Evolutionary conservation across 208 protist genomes (phyloP).

Genomic region (Herpetomonas samuelpessoai): DNA sequence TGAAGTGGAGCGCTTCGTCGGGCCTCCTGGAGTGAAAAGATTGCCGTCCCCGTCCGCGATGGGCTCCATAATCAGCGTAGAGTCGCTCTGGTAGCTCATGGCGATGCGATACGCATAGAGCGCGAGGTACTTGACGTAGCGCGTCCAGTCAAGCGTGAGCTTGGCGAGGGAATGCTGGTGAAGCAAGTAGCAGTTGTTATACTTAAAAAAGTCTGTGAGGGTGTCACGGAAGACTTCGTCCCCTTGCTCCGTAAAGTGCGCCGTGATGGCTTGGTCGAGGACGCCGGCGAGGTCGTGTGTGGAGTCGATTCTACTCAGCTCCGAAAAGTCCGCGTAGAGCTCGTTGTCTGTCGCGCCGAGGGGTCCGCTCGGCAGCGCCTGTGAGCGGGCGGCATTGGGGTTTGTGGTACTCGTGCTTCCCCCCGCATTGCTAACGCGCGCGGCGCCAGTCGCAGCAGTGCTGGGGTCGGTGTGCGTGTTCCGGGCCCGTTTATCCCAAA

Average conservation of each 20-base stretch:
- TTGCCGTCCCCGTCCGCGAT: slow-evolving; percentile 44
- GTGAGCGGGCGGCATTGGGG: too few relatives aligned
- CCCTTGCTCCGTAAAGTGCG: slow-evolving; percentile 72
- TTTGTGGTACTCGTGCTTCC: too few relatives aligned
- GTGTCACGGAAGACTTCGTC: slow-evolving; percentile 29
- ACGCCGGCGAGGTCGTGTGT: slow-evolving; percentile 55
- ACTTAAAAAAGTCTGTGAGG: slow-evolving; percentile 48
- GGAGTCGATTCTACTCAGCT: slow-evolving; percentile 49
- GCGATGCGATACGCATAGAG: slow-evolving; percentile 64
- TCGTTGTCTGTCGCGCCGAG: too few relatives aligned
- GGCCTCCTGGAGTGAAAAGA: slow-evolving; percentile 20
- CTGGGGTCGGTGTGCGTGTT: too few relatives aligned
- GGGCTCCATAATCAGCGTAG: slow-evolving; percentile 33
- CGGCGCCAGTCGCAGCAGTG: too few relatives aligned
- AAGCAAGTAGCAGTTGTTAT: slow-evolving; percentile 43
- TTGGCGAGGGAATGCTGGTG: slow-evolving; percentile 29
- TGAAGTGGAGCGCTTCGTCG: slow-evolving; percentile 27
- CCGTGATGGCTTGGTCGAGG: slow-evolving; percentile 75
- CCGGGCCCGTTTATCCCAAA: slow-evolving; percentile 56
- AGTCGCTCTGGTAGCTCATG: slow-evolving; percentile 22
- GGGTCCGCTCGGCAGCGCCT: too few relatives aligned
- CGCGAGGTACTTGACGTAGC: slow-evolving; percentile 84
- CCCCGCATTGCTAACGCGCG: too few relatives aligned
- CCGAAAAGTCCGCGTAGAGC: too few relatives aligned
- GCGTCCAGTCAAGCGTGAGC: slow-evolving; percentile 53